Base-by-base conservation (phyloP, 2,329 filamentous ascomycete species). In the Biscogniauxia mediterranea region DNA sequence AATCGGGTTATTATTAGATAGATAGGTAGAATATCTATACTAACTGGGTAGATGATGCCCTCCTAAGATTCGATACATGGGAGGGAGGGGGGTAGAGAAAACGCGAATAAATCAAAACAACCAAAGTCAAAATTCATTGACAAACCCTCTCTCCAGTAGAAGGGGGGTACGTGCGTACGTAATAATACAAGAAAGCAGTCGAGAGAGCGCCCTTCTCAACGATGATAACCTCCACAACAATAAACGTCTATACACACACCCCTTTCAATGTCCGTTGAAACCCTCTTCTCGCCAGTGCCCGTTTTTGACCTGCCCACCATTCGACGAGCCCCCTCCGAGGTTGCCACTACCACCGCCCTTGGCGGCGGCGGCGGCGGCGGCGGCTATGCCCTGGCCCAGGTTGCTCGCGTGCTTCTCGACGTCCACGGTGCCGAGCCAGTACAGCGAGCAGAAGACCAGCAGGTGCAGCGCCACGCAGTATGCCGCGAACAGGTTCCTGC, bases 381-480 rank as follows among this genome's bases (percentile, higher is more conserved):
- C 81, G 60, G 76, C 80, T 32, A 77, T 77, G 28, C 76, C 74
- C 61, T 83, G 80, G 54, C 85, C 82, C 57, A 89, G 76, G 64
- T 82, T 80, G 67, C 81, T 83, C 54, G 83, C 82, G 71, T 89
- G 85, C 68, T 82, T 74, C 72, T 88, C 88, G 38, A 87, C 83
- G 69, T 92, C 86, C 28, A 81, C 79, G 3, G 86, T 85, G 61
- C 91, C 91, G 72, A 93, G 87, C 85, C 89, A 93, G 77, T 94
- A 98, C 63, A 98, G 80, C 76, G 92, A 90, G 68, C 89, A 81
- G 72, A 99, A 95, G 2, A 98, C 89, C 54, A 99, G 78, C 52
- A 97, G 72, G 79, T 99, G 95, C 67, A 99, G 81, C 38, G 88
- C 92, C 42, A 97, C 80, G 75, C 94, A 96, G 76, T 99, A 99